Evolutionary conservation across 495 filamentous ascomycete genomes (phyloP), one percentile per base, ranked within the genome.

Genomic region (Pseudevernia furfuracea): DNA sequence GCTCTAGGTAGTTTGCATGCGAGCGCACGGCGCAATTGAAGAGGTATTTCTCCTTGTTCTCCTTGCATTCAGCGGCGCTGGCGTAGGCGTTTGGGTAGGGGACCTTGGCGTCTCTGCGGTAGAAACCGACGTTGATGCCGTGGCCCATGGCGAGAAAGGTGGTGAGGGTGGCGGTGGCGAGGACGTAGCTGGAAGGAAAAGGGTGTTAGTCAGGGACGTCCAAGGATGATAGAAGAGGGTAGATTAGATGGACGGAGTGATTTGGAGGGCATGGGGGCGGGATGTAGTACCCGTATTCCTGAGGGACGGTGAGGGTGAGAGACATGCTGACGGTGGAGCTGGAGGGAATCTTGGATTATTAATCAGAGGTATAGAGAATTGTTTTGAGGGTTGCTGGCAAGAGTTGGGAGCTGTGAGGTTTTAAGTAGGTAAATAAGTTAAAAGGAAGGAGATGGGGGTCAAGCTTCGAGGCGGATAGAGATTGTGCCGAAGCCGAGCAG

Each of bases 11-110:
- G 75, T 90, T 89, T 66, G 75, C 71, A 77, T 92, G 89, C 8
- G 88, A 85, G 60, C 88, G 84, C 73, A 91, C 89, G 48, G 86
- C 85, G 77, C 84, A 85, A 72, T 86, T 86, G 78, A 86, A 86
- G 44, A 68, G 55, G 57, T 68, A 70, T 19, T 66, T 61, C 23
- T 69, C 82, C 81, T 78, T 85, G 80, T 71, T 81, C 80, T 46
- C 85, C 69, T 86, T 85, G 41, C 76, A 74, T 60, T 82, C 82
- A 71, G 84, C 84, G 38, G 80, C 59, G 41, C 75, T 82, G 37
- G 84, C 88, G 70, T 90, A 92, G 70, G 77, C 63, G 72, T 80
- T 85, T 12, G 89, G 89, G 64, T 82, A 90, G 21, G 75, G 74
- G 59, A 90, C 72, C 48, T 82, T 79, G 69, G 84, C 80, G 3